A percentile compares a stretch with the other conserved stretches of the same genome.
phyloP scores from a whole-genome alignment of 352 stramenopile genomes.

The Stramenopiles sp. region DNA sequence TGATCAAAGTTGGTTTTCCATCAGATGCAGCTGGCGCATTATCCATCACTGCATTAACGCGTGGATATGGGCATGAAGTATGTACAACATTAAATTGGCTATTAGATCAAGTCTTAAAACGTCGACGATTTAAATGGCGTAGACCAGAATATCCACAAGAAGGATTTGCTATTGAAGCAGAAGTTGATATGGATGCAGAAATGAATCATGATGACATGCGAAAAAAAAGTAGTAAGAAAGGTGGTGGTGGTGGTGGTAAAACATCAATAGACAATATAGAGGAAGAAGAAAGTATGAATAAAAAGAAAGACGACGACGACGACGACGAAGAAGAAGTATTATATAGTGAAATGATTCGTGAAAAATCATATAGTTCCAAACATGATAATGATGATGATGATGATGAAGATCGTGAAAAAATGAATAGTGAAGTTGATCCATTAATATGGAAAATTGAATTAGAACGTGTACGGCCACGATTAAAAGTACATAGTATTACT shows the following conservation, averaged over 20 bases:
- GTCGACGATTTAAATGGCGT: slow-evolving; percentile 15
- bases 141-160: slow-evolving; percentile 15
- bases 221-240: slow-evolving; percentile 16
- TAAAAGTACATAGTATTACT: slow-evolving; percentile 14
- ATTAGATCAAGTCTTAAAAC: slow-evolving; percentile 22
- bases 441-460: slow-evolving; percentile 33
- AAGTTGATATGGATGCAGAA: slow-evolving; percentile 16
- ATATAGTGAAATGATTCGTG: background rate
- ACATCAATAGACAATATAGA: slow-evolving; percentile 12
- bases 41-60: slow-evolving; percentile 22
- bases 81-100: slow-evolving; percentile 30
- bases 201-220: slow-evolving; percentile 18
- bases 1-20: no score
- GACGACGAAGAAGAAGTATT: slow-evolving; percentile 12
- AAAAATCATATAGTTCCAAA: slow-evolving; percentile 10
- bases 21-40: no score
- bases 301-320: slow-evolving; percentile 18
- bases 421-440: slow-evolving; percentile 24
- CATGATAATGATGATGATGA: no score
- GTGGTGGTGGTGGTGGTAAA: slow-evolving; percentile 12
- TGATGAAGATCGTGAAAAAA: slow-evolving; percentile 18
- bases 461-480: slow-evolving; percentile 28
- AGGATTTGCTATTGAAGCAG: slow-evolving; percentile 16
- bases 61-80: slow-evolving; percentile 27
- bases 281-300: slow-evolving; percentile 12